These are phyloP conservation scores for Roridomyces roridus DNA, from an alignment of 768 basidiomycete species.

Conservation along the genomic window DNA sequence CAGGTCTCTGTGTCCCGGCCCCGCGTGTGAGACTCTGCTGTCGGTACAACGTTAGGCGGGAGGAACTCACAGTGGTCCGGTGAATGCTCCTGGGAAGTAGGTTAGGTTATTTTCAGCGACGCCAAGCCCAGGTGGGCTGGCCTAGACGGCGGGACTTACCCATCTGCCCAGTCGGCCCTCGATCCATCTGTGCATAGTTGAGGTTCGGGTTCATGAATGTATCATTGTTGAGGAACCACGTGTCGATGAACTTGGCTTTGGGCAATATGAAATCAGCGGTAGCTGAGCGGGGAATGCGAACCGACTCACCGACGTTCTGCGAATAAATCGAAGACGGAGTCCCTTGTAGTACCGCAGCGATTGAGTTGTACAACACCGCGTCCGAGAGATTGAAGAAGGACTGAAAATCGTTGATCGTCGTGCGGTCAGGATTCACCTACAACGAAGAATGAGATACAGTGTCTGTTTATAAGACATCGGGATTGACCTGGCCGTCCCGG, in stretches of 20 bases:
- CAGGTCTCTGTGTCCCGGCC: slow-evolving; percentile 58
- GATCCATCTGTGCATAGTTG: slow-evolving; percentile 58
- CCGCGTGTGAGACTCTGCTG: background rate
- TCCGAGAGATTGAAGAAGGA: too few species aligned
- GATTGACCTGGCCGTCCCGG: slow-evolving; percentile 71
- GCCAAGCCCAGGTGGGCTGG: too few species aligned
- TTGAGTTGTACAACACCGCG: slow-evolving; percentile 63
- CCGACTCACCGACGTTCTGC: slow-evolving; percentile 41
- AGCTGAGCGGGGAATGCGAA: slow-evolving; percentile 41
- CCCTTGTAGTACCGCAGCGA: slow-evolving; percentile 57
- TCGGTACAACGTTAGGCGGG: too few species aligned
- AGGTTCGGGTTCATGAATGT: slow-evolving; percentile 73
- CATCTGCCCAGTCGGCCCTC: slow-evolving; percentile 43
- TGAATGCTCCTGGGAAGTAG: slow-evolving; percentile 32
- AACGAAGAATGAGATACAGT: too few species aligned
- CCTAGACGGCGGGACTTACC: slow-evolving; percentile 32
- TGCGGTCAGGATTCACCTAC: slow-evolving; percentile 70
- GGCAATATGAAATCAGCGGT: too few species aligned
- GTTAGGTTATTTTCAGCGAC: too few species aligned
- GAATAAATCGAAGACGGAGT: slow-evolving; percentile 45
- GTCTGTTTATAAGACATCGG: too few species aligned
- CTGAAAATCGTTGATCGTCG: slow-evolving; percentile 63
- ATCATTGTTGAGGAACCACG: too few species aligned
- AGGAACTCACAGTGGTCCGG: slow-evolving; percentile 55
- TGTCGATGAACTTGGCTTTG: slow-evolving; percentile 75